Base-by-base conservation (phyloP, 2,329 filamentous ascomycete genomes). In the Fusarium subglutinans region DNA sequence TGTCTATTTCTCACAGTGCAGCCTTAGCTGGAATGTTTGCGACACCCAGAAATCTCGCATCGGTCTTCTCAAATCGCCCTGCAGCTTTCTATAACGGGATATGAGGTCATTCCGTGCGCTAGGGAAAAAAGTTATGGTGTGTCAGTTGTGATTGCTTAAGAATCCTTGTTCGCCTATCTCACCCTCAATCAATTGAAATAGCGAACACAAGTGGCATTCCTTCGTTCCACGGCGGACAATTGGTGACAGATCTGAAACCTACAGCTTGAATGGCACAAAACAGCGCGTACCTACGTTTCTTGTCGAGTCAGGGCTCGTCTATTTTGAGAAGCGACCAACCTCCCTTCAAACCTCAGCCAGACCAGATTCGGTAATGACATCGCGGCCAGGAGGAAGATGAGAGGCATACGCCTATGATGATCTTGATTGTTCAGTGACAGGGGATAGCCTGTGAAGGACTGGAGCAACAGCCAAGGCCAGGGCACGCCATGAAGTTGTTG, bases 101-200 rank as follows among this genome's bases (percentile, higher is more conserved):
- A 63, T 72, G 58, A 70, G 40, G 45, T 65, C 51, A 70, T 70
- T 35, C 40, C 33, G 28, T 53, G 51, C 35, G 40, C 53, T 40
- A 48, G 48, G 35, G 26, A 41, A 58, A 37, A 60, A 41, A 12
- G 37, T 28, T 44, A 14, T 55, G 44, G 41, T 28, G 20, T 50
- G 33, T 17, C 13, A 59, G 41, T 67, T 35, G 28, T 54, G 37
- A 57, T 58, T 41, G 37, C 28, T 44, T 56, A 53, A 56, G 51
- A 53, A 43, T 41, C 35, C 62, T 53, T 75, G 65, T 53, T 44
- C 38, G 24, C 20, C 28, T 43, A 35, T 22, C 58, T 43, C 35
- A 55, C 63, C 59, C 54, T 45, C 63, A 58, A 57, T 57, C 41
- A 59, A 54, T 47, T 37, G 43, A 56, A 55, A 55, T 37, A 24